Percentiles rank a stretch among this genome's conserved stretches.
These are phyloP conservation scores for Davidsoniella virescens DNA, from an alignment of 2,329 filamentous ascomycete species.

Conservation along the genomic window DNA sequence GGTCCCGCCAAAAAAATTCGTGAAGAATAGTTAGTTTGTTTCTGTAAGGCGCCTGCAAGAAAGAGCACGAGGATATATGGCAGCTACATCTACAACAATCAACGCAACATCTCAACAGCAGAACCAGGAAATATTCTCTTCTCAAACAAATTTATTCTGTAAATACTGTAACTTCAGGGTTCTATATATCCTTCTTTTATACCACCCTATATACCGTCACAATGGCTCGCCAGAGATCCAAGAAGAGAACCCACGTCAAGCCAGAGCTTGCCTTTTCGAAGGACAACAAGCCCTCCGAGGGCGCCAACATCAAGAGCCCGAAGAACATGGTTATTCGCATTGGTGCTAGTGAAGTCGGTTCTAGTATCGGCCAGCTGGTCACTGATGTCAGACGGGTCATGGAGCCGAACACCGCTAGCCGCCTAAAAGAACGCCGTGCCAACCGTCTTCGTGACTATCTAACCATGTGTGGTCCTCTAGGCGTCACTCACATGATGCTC, in stretches of 20 bases:
- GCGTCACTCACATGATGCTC: constrained; percentile 80
- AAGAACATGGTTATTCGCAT: constrained; percentile 99
- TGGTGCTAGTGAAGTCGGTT: constrained; percentile 81
- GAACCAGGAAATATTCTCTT: not conserved
- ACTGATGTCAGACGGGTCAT: constrained; percentile 85
- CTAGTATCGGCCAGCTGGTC: constrained; percentile 79
- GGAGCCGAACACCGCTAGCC: constrained; percentile 83
- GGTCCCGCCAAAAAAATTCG: constrained; percentile 12
- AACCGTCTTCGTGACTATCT: constrained; percentile 87
- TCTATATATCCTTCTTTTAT: not conserved
- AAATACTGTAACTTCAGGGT: not conserved
- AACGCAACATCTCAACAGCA: not conserved
- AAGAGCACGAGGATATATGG: not conserved
- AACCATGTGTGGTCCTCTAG: constrained; percentile 86
- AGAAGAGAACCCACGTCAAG: constrained; percentile 75
- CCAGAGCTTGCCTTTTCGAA: constrained; percentile 43
- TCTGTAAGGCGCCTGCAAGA: not conserved
- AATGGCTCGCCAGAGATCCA: constrained; percentile 70
- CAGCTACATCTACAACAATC: not conserved
- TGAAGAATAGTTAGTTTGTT: constrained; percentile 1
- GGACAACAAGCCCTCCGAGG: constrained; percentile 35
- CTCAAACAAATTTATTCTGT: not conserved
- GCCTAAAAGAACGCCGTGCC: constrained; percentile 74
- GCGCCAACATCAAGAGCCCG: constrained; percentile 52
- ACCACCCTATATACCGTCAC: constrained; percentile 10